Percentiles rank a stretch among this genome's conserved stretches.
These are phyloP conservation scores for Nicotiana undulata DNA, from an alignment of 257 asterid species.

Conservation along the genomic window DNA sequence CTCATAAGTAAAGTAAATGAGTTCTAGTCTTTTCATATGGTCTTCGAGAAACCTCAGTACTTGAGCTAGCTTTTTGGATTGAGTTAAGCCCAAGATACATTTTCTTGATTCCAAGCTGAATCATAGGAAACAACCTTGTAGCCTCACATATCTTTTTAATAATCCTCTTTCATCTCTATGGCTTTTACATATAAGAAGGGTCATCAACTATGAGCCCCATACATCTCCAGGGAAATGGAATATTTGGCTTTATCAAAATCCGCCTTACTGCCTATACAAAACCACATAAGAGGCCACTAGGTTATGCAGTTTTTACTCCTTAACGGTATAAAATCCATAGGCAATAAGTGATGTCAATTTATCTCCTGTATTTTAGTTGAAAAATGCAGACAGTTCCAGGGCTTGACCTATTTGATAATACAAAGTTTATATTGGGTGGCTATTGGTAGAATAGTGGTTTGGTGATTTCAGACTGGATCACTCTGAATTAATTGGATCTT, in stretches of 20 bases:
- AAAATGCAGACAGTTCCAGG: neutral
- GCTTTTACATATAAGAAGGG: neutral
- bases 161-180: neutral
- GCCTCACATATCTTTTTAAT: neutral
- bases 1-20: neutral
- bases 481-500: neutral
- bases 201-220: neutral
- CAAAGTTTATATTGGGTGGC: neutral
- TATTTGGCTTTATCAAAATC: neutral
- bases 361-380: neutral
- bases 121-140: neutral
- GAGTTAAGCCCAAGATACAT: neutral
- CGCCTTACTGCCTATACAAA: neutral
- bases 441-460: neutral
- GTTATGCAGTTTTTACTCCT: neutral
- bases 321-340: neutral
- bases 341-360: neutral
- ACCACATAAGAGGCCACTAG: neutral
- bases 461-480: neutral
- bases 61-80: neutral
- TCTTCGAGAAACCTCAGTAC: neutral
- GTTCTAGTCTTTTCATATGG: neutral
- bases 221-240: neutral
- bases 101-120: neutral
- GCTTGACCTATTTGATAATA: neutral